Conservation (phyloP, 257 asterid genomes). For the Solanum ossicruentum region DNA sequence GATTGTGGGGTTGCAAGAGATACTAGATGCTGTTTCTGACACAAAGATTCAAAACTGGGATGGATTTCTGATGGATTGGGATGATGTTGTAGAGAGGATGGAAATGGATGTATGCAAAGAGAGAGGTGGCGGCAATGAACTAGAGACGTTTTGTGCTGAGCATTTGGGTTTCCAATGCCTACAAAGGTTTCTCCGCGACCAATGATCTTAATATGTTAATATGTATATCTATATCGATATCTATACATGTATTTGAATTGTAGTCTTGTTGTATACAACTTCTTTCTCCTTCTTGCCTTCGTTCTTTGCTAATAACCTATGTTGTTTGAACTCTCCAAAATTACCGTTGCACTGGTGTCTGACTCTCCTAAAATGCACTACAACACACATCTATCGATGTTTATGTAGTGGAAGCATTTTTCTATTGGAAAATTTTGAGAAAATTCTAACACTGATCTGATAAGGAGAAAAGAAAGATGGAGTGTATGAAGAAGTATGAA, state of each 20-base stretch:
- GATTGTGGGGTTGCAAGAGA: slow-evolving; percentile 93
- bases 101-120: slow-evolving; percentile 60
- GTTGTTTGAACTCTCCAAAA: neutral
- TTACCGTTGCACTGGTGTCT: neutral
- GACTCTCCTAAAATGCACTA: neutral
- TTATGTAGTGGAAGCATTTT: neutral
- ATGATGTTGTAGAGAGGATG: slow-evolving; percentile 48
- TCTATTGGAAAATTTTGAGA: too few relatives aligned
- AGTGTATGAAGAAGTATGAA: neutral
- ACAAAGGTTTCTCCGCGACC: slow-evolving; percentile 87
- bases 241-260: neutral
- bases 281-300: neutral
- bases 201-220: neutral
- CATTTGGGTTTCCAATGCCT: slow-evolving; percentile 81
- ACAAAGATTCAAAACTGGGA: slow-evolving; percentile 58
- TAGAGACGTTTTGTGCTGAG: slow-evolving; percentile 86
- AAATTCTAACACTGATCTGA: neutral
- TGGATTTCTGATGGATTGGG: slow-evolving; percentile 76
- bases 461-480: neutral
- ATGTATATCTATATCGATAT: neutral
- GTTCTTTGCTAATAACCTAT: neutral
- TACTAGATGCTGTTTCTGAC: slow-evolving; percentile 73
- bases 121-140: slow-evolving; percentile 56
- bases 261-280: neutral
- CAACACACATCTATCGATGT: neutral